Percentiles rank a stretch among this genome's conserved stretches.
Conservation (phyloP, 2,329 filamentous ascomycete genomes). For the Malbranchea zuffiana region DNA sequence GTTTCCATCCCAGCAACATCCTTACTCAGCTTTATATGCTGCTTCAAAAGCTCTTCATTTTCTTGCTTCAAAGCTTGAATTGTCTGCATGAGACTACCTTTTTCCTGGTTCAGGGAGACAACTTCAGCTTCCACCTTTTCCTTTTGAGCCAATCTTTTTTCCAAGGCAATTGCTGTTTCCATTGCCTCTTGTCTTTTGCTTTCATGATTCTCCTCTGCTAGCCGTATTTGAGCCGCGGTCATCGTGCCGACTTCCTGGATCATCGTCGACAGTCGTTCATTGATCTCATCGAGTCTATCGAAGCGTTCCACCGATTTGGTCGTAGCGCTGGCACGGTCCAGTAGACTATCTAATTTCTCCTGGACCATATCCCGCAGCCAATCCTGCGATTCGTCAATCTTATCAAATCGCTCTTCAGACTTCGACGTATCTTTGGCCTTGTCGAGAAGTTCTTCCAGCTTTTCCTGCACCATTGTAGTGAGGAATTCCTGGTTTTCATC, state of each 20-base stretch:
- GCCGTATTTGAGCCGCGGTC: slow-evolving; percentile 62
- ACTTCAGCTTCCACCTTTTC: slow-evolving; percentile 49
- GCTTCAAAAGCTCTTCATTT: slow-evolving; percentile 58
- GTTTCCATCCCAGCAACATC: slow-evolving; percentile 89
- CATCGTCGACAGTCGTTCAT: slow-evolving; percentile 73
- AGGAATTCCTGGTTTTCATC: slow-evolving; percentile 71
- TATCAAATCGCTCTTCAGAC: slow-evolving; percentile 30
- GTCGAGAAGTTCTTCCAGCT: slow-evolving; percentile 40
- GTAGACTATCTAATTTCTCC: slow-evolving; percentile 46
- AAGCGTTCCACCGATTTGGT: slow-evolving; percentile 63
- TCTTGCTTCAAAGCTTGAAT: slow-evolving; percentile 39
- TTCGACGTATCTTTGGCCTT: slow-evolving; percentile 5
- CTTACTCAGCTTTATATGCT: slow-evolving; percentile 69
- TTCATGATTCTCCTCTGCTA: slow-evolving; percentile 66
- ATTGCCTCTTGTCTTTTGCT: slow-evolving; percentile 68
- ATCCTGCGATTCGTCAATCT: slow-evolving; percentile 53
- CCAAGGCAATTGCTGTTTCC: slow-evolving; percentile 68
- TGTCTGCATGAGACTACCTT: slow-evolving; percentile 50
- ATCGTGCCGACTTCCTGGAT: slow-evolving; percentile 77
- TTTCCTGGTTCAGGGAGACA: slow-evolving; percentile 45
- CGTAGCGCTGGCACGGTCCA: slow-evolving; percentile 44
- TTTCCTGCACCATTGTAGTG: slow-evolving; percentile 47
- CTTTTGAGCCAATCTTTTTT: slow-evolving; percentile 59
- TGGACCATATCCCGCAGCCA: no score
- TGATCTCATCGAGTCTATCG: slow-evolving; percentile 76